These are phyloP conservation scores for Posidonia australis DNA, from an alignment of 106 monocot genomes.

Conservation along the genomic window DNA sequence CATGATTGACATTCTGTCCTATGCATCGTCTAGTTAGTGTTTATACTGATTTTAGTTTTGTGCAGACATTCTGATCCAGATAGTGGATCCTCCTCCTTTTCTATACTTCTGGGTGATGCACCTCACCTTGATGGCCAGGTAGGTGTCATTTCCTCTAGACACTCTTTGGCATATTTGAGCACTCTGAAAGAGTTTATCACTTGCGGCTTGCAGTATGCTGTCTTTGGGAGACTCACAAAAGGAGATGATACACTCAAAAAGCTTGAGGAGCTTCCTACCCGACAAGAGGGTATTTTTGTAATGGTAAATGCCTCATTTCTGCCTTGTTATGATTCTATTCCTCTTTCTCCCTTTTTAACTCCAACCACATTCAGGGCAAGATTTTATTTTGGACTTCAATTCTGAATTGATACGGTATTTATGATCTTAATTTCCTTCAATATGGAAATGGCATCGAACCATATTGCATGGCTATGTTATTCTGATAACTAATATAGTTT, in stretches of 20 bases:
- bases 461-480: no score
- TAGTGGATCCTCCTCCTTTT: slow-evolving; percentile 78
- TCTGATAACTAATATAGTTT: no score
- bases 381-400: not conserved
- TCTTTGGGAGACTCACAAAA: slow-evolving; percentile 87
- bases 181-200: no score
- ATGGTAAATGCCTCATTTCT: slow-evolving; percentile 39
- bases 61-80: slow-evolving; percentile 78
- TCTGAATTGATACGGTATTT: not conserved
- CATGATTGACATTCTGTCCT: no score
- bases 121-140: slow-evolving; percentile 98
- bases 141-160: not conserved
- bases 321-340: no score
- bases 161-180: no score
- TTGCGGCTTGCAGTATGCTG: slow-evolving; percentile 58
- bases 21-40: no score
- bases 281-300: slow-evolving; percentile 88
- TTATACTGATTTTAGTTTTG: not conserved
- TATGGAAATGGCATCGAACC: not conserved
- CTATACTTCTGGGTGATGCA: slow-evolving; percentile 86
- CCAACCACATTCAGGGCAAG: not conserved
- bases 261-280: slow-evolving; percentile 84
- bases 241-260: slow-evolving; percentile 79
- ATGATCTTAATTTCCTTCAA: not conserved
- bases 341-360: not conserved